Evolutionary conservation across 495 filamentous ascomycete species (phyloP), one percentile per base, ranked within the genome.

Genomic region (Penicillium odoratum): DNA sequence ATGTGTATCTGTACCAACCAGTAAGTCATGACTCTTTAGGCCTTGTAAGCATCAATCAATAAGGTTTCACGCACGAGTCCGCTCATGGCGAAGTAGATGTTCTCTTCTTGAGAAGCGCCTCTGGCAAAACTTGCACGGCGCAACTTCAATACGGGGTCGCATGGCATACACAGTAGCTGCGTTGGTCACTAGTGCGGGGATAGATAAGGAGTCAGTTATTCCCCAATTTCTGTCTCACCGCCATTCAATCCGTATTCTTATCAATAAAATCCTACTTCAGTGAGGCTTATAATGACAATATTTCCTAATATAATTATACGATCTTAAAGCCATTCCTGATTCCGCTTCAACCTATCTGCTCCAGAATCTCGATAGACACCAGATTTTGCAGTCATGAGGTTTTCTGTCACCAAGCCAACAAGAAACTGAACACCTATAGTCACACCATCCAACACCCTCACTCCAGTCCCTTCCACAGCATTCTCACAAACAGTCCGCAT

Each of bases 341-440:
- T 26, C 6, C 56, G n/a, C 16, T 42, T 51, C 13, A 5, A 10
- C 34, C 56, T 44, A 31, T 57, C 56, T 3, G 13, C 7, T 1
- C 28, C 31, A 21, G 48, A 15, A 18, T 52, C 42, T 38, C 30
- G 30, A 34, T 58, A 58, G 2, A 52, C 40, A 1, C 56, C 48
- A 26, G 16, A 45, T 48, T 48, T 58, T 13, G 56, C 46, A 11
- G 56, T 58, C 31, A 8, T 1, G 3, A 58, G 48, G 3, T 48
- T 40, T 18, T 52, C 56, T 30, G 48, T 51, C 10, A 58, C 40
- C n/a, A 52, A 21, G 1, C 40, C 48, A 47, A 36, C 26, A 28
- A 58, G 40, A 26, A 52, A 58, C 31, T 53, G 56, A 52, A 58
- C 29, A 13, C 56, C 54, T 18, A 57, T 13, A 7, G 44, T 33